Base-by-base conservation (phyloP, 75 land plant species). In the Gnetum montanum region DNA sequence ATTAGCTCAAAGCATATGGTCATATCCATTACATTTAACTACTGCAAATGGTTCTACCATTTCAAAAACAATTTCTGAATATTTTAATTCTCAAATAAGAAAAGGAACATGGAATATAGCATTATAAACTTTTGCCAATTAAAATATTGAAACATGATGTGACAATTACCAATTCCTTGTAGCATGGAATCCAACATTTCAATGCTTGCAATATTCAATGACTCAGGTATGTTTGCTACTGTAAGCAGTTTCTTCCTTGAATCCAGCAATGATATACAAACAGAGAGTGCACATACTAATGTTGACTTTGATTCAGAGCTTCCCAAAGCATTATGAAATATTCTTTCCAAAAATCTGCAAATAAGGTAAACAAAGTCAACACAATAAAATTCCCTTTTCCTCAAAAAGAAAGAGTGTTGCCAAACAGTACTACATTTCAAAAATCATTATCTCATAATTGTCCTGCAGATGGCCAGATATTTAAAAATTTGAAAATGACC, bases 161-260 rank as follows among this genome's bases (percentile, higher is more conserved):
- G 22, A 31, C 34, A 25, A 53, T 49, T 70, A 93, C 98, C 98
- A 56, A 94, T 60, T 43, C 81, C 81, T 43, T 70, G 91, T 16
- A 95, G 74, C 97, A 95, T 95, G 61, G 85, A 83, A 54, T 86
- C 85, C 55, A 95, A 80, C 4, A 73, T 86, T 43, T 86, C 97
- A 12, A 88, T 83, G 56, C 65, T 83, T 4, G 83, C 83, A 54
- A 65, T 59, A 5, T 70, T 36, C 18, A 76, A 33, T 4, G 90
- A 59, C 34, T 78, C 96, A 43, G 56, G 57, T 35, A 15, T 70
- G 45, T 47, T 80, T 87, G 58, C 70, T 11, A 73, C 59, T 28
- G 79, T 70, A 20, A 57, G 46, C 8, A 72, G 52, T 53, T 64
- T 44, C 65, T 88, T 75, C 79, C 81, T 86, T 18, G 97, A 97